These are phyloP conservation scores for Rhizophagus sp. DNA, from an alignment of 192 early-diverging fungal species.

Conservation along the genomic window DNA sequence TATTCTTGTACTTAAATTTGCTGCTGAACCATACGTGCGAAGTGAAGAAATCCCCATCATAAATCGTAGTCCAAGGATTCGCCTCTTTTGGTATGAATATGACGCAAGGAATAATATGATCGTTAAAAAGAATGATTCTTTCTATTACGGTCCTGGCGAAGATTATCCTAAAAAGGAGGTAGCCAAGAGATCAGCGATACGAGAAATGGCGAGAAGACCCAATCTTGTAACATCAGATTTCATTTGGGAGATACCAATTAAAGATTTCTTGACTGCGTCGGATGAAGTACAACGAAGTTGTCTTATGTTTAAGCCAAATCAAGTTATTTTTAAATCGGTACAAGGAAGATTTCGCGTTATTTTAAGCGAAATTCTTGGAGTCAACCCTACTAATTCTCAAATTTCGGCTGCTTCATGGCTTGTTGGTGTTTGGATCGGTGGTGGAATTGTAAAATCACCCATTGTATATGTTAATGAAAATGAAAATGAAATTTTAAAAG, in stretches of 20 bases:
- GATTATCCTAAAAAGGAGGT: background rate
- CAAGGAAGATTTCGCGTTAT: background rate
- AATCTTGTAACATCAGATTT: background rate
- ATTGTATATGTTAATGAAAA: background rate
- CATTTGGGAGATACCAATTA: background rate
- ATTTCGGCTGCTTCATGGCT: conserved; percentile 32
- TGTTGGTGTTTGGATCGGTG: conserved; percentile 42
- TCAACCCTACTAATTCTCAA: background rate
- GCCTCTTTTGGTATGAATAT: conserved; percentile 5
- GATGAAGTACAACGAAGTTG: background rate
- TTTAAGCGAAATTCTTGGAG: background rate
- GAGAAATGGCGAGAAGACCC: background rate
- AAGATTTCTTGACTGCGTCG: background rate
- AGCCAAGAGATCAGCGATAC: background rate
- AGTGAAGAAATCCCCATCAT: background rate
- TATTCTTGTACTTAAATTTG: conserved; percentile 46
- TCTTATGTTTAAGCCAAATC: background rate
- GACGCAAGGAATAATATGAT: background rate
- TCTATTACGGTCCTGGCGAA: background rate
- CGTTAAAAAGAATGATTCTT: background rate
- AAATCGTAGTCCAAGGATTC: background rate
- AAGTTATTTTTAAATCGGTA: background rate
- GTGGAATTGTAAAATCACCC: background rate
- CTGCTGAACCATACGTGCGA: background rate
- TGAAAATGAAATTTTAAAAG: background rate